phyloP scores from a whole-genome alignment of 108 stramenopile genomes.

The Cafeteria roenbergensis region DNA sequence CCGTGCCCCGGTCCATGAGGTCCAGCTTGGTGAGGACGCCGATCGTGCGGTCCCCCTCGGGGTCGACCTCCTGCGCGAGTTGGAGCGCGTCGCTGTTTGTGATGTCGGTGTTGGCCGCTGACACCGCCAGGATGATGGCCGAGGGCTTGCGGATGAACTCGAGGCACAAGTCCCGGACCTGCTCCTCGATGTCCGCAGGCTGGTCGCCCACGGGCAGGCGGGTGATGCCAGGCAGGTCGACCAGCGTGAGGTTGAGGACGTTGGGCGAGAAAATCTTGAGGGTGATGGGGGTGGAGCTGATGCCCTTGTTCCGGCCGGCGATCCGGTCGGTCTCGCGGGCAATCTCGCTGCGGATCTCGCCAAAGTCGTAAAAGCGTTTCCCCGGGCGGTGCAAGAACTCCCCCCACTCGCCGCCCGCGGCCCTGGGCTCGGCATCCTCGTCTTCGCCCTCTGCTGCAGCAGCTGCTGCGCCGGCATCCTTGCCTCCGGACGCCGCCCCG shows the following conservation, averaged over 20 bases:
- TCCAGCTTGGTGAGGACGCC: conserved; percentile 95
- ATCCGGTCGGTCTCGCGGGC: conserved; percentile 74
- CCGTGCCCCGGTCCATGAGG: conserved; percentile 95
- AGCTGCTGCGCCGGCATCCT: no score
- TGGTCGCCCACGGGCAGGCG: conserved; percentile 87
- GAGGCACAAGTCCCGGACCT: conserved; percentile 73
- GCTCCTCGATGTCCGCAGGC: conserved; percentile 83
- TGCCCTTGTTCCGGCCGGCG: conserved; percentile 70
- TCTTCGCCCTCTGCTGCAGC: no score
- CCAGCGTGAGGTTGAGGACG: conserved; percentile 88
- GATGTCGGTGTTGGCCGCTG: conserved; percentile 84
- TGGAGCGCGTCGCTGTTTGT: conserved; percentile 90
- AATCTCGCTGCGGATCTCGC: conserved; percentile 77
- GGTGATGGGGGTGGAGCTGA: conserved; percentile 70
- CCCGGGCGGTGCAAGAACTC: conserved; percentile 88
- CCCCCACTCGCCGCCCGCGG: conserved; percentile 62
- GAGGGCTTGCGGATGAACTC: conserved; percentile 79
- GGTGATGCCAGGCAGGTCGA: conserved; percentile 84
- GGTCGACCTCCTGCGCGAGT: conserved; percentile 76
- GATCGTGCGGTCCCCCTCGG: conserved; percentile 76
- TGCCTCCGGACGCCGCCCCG: no score
- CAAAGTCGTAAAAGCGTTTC: conserved; percentile 66
- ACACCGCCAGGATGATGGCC: conserved; percentile 88
- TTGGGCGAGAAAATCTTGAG: conserved; percentile 78
- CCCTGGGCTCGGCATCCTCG: no score